Percentiles rank a stretch among this genome's conserved stretches.
Evolutionary conservation across 768 basidiomycete genomes (phyloP).

Genomic region (Mycena belliarum): DNA sequence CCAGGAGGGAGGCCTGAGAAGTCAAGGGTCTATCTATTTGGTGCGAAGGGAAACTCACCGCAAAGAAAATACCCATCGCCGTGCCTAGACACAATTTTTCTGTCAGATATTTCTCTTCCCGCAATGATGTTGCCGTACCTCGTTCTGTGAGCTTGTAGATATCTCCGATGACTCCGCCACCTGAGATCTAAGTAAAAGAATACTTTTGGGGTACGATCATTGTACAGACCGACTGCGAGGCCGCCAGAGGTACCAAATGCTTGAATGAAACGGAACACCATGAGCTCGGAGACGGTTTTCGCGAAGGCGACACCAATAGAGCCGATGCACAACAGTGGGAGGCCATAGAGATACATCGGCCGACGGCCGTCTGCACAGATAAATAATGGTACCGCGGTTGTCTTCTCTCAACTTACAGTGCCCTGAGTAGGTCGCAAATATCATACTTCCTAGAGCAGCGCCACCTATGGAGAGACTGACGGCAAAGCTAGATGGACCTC

Average conservation of each 20-base stretch:
- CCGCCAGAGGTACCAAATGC: slow-evolving; percentile 52
- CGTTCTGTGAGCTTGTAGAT: slow-evolving; percentile 50
- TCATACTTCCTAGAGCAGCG: slow-evolving; percentile 43
- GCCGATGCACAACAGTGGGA: slow-evolving; percentile 50
- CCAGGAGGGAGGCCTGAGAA: slow-evolving; percentile 40
- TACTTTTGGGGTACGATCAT: background rate
- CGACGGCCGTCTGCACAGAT: slow-evolving; percentile 48
- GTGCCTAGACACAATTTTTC: no score
- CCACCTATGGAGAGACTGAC: slow-evolving; percentile 51
- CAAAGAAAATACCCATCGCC: slow-evolving; percentile 51
- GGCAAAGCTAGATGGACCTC: slow-evolving; percentile 35
- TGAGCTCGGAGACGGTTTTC: slow-evolving; percentile 36
- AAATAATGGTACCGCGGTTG: background rate
- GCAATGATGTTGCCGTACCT: slow-evolving; percentile 50
- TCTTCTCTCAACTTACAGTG: slow-evolving; percentile 39
- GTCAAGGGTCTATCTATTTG: background rate
- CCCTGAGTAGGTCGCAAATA: slow-evolving; percentile 52
- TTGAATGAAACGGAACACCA: slow-evolving; percentile 55
- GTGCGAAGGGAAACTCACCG: slow-evolving; percentile 25
- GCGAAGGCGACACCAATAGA: slow-evolving; percentile 50
- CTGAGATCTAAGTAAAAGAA: slow-evolving; percentile 30
- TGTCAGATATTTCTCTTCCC: no score
- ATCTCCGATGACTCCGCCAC: slow-evolving; percentile 47
- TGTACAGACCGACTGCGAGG: slow-evolving; percentile 11
- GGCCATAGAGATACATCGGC: slow-evolving; percentile 47